Evolutionary conservation across 2,329 filamentous ascomycete species (phyloP).

Genomic region (Hymenoscyphus fructigenus): DNA sequence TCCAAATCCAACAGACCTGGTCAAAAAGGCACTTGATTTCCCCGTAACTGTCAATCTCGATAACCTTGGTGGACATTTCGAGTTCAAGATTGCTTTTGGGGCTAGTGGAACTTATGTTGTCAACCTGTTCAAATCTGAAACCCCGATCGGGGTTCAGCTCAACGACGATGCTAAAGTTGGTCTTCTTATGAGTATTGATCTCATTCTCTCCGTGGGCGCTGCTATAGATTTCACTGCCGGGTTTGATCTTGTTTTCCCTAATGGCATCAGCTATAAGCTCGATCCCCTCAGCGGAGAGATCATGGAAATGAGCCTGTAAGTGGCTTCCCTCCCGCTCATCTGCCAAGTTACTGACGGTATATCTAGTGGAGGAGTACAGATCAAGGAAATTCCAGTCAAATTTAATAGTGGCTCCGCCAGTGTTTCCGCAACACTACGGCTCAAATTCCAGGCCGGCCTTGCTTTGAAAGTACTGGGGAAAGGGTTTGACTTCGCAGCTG

Average conservation of each 20-base stretch:
- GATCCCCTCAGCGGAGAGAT: slow-evolving; percentile 18
- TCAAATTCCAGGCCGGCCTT: slow-evolving; percentile 15
- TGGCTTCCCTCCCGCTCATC: background rate
- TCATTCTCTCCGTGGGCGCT: slow-evolving; percentile 10
- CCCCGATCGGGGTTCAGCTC: slow-evolving; percentile 9
- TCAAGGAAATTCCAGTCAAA: slow-evolving; percentile 13
- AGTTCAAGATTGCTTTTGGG: slow-evolving; percentile 19
- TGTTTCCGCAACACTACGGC: slow-evolving; percentile 14
- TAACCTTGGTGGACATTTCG: slow-evolving; percentile 19
- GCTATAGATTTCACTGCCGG: slow-evolving; percentile 18
- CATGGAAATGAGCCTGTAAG: slow-evolving; percentile 18
- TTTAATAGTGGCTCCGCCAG: slow-evolving; percentile 17
- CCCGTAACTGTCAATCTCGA: slow-evolving; percentile 14
- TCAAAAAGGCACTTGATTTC: slow-evolving; percentile 16
- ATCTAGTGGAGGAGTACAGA: slow-evolving; percentile 8
- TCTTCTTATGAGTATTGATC: slow-evolving; percentile 15
- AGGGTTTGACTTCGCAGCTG: slow-evolving; percentile 18
- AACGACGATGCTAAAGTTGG: slow-evolving; percentile 13
- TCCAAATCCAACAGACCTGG: slow-evolving; percentile 12
- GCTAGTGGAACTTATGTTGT: slow-evolving; percentile 15
- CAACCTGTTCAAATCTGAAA: slow-evolving; percentile 14
- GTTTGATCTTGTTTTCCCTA: slow-evolving; percentile 17
- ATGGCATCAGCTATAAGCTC: slow-evolving; percentile 13
- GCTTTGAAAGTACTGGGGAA: slow-evolving; percentile 8
- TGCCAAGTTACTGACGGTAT: background rate